Evolutionary conservation across 257 asterid species (phyloP).

Genomic region (Solanum tarapatanum): DNA sequence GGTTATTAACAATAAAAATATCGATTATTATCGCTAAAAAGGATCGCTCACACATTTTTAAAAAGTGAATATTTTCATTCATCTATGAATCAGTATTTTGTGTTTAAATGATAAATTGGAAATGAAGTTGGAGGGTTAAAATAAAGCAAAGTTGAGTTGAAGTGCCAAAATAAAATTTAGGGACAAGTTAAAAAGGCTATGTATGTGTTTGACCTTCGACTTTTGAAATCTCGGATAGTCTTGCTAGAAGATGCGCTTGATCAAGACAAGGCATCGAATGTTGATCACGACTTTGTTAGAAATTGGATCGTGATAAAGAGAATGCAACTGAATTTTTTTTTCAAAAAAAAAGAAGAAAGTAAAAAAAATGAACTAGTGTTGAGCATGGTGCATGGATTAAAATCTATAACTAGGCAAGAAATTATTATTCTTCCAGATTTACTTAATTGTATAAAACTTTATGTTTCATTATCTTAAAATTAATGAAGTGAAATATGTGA

Average conservation of each 20-base stretch:
- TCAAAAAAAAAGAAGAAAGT: neutral
- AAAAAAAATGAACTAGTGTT: neutral
- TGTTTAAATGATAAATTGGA: neutral
- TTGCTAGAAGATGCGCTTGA: neutral
- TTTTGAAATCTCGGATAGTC: neutral
- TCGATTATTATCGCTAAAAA: too few species aligned
- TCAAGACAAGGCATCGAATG: neutral
- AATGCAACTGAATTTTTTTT: neutral
- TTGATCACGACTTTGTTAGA: too few species aligned
- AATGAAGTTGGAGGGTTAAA: neutral
- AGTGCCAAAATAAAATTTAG: neutral
- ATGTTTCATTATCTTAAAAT: neutral
- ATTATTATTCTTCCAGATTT: neutral
- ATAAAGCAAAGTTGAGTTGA: too few species aligned
- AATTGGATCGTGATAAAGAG: neutral
- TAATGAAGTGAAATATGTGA: neutral
- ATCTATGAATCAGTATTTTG: too few species aligned
- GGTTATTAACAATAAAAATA: neutral
- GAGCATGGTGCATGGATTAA: neutral
- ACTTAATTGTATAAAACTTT: neutral
- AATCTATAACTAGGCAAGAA: neutral
- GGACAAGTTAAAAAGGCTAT: neutral
- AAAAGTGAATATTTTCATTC: neutral
- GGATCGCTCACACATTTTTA: neutral
- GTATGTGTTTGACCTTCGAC: neutral